Percentiles rank a stretch among this genome's conserved stretches.
Evolutionary conservation across 305 asterid species (phyloP).

Genomic region (Striga hermonthica): DNA sequence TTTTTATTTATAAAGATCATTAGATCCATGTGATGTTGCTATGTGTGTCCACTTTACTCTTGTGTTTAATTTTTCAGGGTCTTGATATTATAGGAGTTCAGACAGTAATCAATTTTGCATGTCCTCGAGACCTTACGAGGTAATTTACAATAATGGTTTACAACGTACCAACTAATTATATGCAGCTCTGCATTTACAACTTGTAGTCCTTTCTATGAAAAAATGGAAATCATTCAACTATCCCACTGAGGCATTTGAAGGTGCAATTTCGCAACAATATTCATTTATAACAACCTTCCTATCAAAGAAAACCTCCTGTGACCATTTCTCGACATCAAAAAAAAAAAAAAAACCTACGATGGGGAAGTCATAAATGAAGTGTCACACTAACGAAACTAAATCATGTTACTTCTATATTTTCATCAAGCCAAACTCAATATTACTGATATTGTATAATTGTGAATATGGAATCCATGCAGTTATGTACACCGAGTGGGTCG

Average conservation of each 20-base stretch:
- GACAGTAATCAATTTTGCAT: constrained; percentile 87
- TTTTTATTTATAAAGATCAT: too few species aligned
- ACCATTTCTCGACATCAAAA: too few species aligned
- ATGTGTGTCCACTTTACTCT: constrained; percentile 25
- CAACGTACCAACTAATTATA: background rate
- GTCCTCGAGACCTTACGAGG: constrained; percentile 92
- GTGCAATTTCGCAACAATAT: too few species aligned
- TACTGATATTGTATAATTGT: constrained; percentile 11
- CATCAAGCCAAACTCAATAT: background rate
- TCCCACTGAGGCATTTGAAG: too few species aligned
- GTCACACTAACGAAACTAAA: too few species aligned
- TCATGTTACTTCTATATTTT: background rate
- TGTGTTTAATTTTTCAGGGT: constrained; percentile 49
- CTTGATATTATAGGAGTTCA: constrained; percentile 89
- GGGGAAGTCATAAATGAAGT: too few species aligned
- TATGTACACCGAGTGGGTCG: constrained; percentile 97
- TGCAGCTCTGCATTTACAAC: too few species aligned
- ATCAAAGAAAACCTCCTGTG: too few species aligned
- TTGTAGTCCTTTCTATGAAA: too few species aligned
- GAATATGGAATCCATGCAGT: constrained; percentile 38
- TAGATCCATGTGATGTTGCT: background rate
- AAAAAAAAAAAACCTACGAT: too few species aligned
- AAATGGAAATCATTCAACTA: too few species aligned
- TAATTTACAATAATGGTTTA: constrained; percentile 21
- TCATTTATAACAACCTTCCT: too few species aligned